Percentiles rank a stretch among this genome's conserved stretches.
phyloP scores from a whole-genome alignment of 2,329 filamentous ascomycete genomes.

The Botrytis porri region DNA sequence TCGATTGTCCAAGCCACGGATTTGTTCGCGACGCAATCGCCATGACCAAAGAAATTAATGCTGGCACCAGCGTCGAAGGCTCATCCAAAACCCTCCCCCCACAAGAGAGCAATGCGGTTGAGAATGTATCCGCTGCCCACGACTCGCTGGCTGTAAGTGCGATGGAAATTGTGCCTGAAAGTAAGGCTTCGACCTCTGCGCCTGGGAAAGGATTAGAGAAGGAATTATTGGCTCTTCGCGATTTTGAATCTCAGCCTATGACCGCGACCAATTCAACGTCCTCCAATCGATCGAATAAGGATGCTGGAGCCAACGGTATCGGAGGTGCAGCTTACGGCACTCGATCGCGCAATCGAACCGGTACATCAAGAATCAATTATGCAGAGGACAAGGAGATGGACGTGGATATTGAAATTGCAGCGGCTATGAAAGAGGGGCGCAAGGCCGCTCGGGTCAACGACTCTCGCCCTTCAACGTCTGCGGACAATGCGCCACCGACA shows the following conservation, averaged over 20 bases:
- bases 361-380: constrained; percentile 83
- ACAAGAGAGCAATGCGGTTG: constrained; percentile 26
- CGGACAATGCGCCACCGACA: constrained; percentile 25
- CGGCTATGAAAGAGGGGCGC: constrained; percentile 55
- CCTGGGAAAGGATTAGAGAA: constrained; percentile 22
- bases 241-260: constrained; percentile 45
- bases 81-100: constrained; percentile 25
- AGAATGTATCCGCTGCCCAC: constrained; percentile 20
- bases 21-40: constrained; percentile 20
- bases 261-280: constrained; percentile 47
- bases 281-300: constrained; percentile 49
- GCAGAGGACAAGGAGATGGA: constrained; percentile 91
- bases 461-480: constrained; percentile 12
- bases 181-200: constrained; percentile 18
- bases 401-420: constrained; percentile 75
- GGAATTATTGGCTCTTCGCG: constrained; percentile 22
- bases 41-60: constrained; percentile 36
- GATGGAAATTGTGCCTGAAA: constrained; percentile 16
- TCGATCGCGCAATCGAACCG: constrained; percentile 83
- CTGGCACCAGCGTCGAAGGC: constrained; percentile 31
- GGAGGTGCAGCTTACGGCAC: constrained; percentile 68
- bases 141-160: constrained; percentile 22
- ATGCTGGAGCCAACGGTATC: constrained; percentile 38
- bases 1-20: constrained; percentile 14
- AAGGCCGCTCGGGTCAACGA: constrained; percentile 48